Evolutionary conservation across 495 filamentous ascomycete species (phyloP), one percentile per base, ranked within the genome.

Genomic region (Neurospora sp.): DNA sequence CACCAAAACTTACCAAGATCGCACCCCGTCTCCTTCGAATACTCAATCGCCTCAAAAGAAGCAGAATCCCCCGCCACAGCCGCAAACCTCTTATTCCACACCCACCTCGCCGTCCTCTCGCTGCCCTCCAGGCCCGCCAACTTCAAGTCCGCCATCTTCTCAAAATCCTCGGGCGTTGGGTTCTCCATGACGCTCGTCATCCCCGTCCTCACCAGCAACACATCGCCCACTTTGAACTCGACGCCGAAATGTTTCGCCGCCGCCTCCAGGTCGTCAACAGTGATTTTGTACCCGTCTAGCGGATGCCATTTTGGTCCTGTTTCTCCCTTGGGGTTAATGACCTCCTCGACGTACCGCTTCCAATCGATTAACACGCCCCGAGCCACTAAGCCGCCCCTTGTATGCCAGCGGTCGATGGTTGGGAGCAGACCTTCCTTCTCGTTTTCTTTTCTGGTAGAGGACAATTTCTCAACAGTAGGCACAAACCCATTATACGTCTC

Each of bases 191-290:
- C 78, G 68, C 89, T 85, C 39, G 89, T 87, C 76, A 90, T 90
- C 0, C 92, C 91, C 1, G 86, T 89, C 53, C 92, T 86, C 39
- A 94, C 76, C 69, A 93, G 84, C 22, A 94, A 83, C 39, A 94
- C 87, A 73, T 94, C 92, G 9, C 83, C 84, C 11, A 76, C 82
- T 20, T 83, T 84, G 73, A 91, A 88, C 76, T 89, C 85, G 61
- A 89, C 83, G 11, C 85, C 85, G 72, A 90, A 86, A 44, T 85
- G 84, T 69, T 78, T 80, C 18, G 87, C 91, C 27, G 90, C 89
- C 12, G 83, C 83, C 68, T 86, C 82, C 2, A 94, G 83, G 4
- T 89, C 86, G 2, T 84, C 75, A 2, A 86, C 80, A 0, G 87
- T 86, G 78, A 94, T 93, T 53, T 85, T 83, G 77, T 92, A 83